phyloP scores from a whole-genome alignment of 768 basidiomycete species.

The Pisolithus marmoratus region DNA sequence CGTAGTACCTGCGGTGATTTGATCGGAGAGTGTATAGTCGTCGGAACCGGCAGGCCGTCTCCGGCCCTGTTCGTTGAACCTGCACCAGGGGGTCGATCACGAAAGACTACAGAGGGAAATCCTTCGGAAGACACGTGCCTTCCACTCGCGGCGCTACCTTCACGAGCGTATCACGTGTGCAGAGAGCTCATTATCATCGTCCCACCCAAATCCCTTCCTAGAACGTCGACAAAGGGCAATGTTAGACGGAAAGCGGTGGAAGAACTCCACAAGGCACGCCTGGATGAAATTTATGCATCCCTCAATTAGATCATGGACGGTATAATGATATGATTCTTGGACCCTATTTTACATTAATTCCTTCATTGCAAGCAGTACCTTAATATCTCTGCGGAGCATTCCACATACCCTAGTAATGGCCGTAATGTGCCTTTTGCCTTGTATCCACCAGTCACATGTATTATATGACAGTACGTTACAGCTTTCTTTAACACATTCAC shows the following conservation, averaged over 20 bases:
- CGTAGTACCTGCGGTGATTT: slow-evolving; percentile 58
- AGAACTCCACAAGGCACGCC: slow-evolving; percentile 48
- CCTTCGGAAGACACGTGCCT: slow-evolving; percentile 64
- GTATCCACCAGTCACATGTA: background rate
- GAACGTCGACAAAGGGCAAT: slow-evolving; percentile 79
- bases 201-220: slow-evolving; percentile 57
- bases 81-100: slow-evolving; percentile 42
- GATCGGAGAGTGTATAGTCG: slow-evolving; percentile 70
- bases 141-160: slow-evolving; percentile 69
- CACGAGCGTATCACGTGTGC: slow-evolving; percentile 72
- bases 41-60: slow-evolving; percentile 70
- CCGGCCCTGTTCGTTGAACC: slow-evolving; percentile 75
- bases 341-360: too few species aligned
- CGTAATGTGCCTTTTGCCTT: background rate
- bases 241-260: slow-evolving; percentile 75
- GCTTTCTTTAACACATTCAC: background rate
- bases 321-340: background rate
- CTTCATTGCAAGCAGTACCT: slow-evolving; percentile 4
- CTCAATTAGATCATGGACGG: slow-evolving; percentile 9
- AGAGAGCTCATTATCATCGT: slow-evolving; percentile 65
- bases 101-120: slow-evolving; percentile 64
- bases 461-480: background rate
- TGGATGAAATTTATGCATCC: slow-evolving; percentile 53
- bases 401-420: slow-evolving; percentile 14
- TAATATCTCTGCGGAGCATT: slow-evolving; percentile 5